These are phyloP conservation scores for Claviceps paspali DNA, from an alignment of 2,329 filamentous ascomycete genomes.

Conservation along the genomic window DNA sequence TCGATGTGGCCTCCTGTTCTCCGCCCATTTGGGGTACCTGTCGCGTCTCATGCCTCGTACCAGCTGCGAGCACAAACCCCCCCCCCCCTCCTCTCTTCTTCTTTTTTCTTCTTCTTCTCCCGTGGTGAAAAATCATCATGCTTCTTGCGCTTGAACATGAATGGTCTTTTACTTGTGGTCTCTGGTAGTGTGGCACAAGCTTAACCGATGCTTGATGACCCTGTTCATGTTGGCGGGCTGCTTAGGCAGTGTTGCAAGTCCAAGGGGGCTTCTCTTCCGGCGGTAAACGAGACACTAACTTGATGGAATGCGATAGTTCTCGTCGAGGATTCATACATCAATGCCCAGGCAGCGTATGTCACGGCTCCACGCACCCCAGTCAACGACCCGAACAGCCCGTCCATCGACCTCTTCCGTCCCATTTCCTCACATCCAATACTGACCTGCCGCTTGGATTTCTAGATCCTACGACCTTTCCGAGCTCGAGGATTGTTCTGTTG, in stretches of 20 bases:
- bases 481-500: conserved; percentile 60
- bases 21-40: too few species aligned
- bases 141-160: not conserved
- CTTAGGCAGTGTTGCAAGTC: too few species aligned
- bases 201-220: not conserved
- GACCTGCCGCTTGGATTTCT: not conserved
- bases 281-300: conserved; percentile 3
- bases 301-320: conserved; percentile 14
- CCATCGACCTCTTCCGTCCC: not conserved
- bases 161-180: not conserved
- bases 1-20: conserved; percentile 1
- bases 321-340: conserved; percentile 24
- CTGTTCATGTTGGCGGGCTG: not conserved
- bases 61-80: not conserved
- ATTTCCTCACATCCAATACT: not conserved
- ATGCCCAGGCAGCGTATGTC: conserved; percentile 22
- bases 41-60: not conserved
- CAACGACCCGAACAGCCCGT: not conserved
- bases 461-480: conserved; percentile 50
- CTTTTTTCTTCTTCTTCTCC: too few species aligned
- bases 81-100: too few species aligned
- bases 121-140: too few species aligned
- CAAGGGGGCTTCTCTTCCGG: not conserved
- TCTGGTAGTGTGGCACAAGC: not conserved
- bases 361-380: conserved; percentile 3